These are phyloP conservation scores for Colletotrichum acutatum DNA, from an alignment of 2,329 filamentous ascomycete species.

Conservation along the genomic window DNA sequence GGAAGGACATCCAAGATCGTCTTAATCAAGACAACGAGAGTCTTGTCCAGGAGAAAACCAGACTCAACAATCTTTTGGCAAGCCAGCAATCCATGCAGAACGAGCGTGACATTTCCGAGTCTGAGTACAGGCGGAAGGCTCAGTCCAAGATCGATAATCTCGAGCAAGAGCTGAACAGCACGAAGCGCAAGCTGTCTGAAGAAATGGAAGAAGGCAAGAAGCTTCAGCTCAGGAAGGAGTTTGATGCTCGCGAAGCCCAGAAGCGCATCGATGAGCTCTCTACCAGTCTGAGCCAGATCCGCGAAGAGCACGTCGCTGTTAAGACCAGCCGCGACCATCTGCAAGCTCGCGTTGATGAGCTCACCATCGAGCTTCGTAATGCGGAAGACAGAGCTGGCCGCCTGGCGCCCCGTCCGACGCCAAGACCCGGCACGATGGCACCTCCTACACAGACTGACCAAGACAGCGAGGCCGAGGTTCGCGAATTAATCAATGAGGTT, in stretches of 20 bases:
- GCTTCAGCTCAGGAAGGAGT: constrained; percentile 84
- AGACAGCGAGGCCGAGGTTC: constrained; percentile 69
- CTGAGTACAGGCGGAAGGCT: constrained; percentile 82
- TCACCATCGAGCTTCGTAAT: constrained; percentile 87
- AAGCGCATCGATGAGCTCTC: constrained; percentile 94
- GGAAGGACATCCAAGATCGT: constrained; percentile 92
- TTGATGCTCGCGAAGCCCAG: constrained; percentile 87
- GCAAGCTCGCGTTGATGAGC: constrained; percentile 87
- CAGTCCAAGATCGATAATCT: constrained; percentile 82
- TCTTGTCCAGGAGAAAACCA: constrained; percentile 83
- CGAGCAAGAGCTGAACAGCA: constrained; percentile 80
- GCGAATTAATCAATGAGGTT: constrained; percentile 86
- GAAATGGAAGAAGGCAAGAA: constrained; percentile 90
- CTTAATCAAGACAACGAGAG: constrained; percentile 89
- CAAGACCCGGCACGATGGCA: constrained; percentile 61
- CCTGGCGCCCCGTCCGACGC: constrained; percentile 81
- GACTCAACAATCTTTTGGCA: constrained; percentile 83
- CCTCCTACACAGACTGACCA: constrained; percentile 57
- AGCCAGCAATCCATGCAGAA: constrained; percentile 92
- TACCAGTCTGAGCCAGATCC: constrained; percentile 79
- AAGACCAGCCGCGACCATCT: constrained; percentile 93
- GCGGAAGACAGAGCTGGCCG: constrained; percentile 89
- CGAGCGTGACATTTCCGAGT: constrained; percentile 86
- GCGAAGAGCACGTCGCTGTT: constrained; percentile 85
- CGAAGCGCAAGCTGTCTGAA: constrained; percentile 84